Conservation (phyloP, 2,329 filamentous ascomycete genomes). For the Raffaelea albimanens region DNA sequence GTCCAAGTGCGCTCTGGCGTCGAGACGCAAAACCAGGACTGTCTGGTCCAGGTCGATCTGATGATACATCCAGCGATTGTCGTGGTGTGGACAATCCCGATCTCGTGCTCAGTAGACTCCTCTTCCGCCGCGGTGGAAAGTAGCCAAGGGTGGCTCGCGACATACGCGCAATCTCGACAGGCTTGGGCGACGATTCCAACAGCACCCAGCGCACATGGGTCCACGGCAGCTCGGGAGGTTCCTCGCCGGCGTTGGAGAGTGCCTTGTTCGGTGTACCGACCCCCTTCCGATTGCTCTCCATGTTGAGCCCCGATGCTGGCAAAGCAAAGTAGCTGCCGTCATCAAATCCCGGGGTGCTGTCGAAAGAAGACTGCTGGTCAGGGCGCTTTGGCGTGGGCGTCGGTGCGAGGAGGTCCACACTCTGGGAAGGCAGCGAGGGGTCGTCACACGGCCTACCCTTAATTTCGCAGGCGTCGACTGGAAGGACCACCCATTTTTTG, state of each 20-base stretch:
- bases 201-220: slow-evolving; percentile 84
- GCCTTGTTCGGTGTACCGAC: neutral
- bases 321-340: slow-evolving; percentile 13
- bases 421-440: slow-evolving; percentile 31
- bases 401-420: slow-evolving; percentile 41
- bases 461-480: slow-evolving; percentile 79
- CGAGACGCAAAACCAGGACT: slow-evolving; percentile 27
- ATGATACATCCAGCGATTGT: slow-evolving; percentile 48
- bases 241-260: neutral
- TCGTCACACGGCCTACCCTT: slow-evolving; percentile 63
- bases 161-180: slow-evolving; percentile 79
- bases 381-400: slow-evolving; percentile 29
- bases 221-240: slow-evolving; percentile 58
- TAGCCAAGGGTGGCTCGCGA: slow-evolving; percentile 75
- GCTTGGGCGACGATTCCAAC: slow-evolving; percentile 57
- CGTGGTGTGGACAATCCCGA: slow-evolving; percentile 60
- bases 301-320: neutral
- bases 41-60: slow-evolving; percentile 20
- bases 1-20: slow-evolving; percentile 32
- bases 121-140: slow-evolving; percentile 84
- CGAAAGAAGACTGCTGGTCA: slow-evolving; percentile 1
- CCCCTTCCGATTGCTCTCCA: slow-evolving; percentile 14
- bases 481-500: slow-evolving; percentile 70
- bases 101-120: slow-evolving; percentile 56
- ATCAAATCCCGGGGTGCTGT: slow-evolving; percentile 14